Evolutionary conservation across 2,329 filamentous ascomycete genomes (phyloP).

Genomic region (Colletotrichum neosansevieriae): DNA sequence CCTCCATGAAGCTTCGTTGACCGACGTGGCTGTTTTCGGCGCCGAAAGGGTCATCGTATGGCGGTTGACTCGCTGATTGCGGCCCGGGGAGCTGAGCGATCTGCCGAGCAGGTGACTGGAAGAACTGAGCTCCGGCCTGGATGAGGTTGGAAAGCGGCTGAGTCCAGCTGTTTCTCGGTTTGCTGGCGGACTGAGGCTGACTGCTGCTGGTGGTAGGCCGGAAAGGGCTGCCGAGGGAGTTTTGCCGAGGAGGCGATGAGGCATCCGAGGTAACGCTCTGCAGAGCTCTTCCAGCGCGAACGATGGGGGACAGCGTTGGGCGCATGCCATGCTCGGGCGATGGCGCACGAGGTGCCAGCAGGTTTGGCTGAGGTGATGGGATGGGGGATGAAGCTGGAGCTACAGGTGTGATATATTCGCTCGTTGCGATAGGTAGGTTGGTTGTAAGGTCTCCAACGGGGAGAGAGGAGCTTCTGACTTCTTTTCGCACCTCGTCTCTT

Average conservation of each 20-base stretch:
- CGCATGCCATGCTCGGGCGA: conserved; percentile 49
- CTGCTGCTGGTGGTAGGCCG: conserved; percentile 45
- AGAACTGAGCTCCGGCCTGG: conserved; percentile 39
- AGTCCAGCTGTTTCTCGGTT: conserved; percentile 37
- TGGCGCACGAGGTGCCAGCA: conserved; percentile 35
- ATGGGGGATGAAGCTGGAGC: conserved; percentile 54
- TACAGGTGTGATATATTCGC: conserved; percentile 50
- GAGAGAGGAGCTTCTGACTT: conserved; percentile 27
- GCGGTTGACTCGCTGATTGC: conserved; percentile 36
- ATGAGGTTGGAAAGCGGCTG: conserved; percentile 36
- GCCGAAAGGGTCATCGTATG: conserved; percentile 48
- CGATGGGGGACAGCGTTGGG: conserved; percentile 67
- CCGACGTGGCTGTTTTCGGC: conserved; percentile 44
- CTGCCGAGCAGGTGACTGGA: conserved; percentile 32
- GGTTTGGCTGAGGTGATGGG: conserved; percentile 39
- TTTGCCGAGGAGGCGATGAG: conserved; percentile 65
- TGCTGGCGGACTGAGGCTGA: conserved; percentile 33
- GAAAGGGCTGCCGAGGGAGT: conserved; percentile 68
- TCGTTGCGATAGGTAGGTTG: conserved; percentile 13
- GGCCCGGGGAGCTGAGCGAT: conserved; percentile 13
- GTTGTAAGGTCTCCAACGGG: conserved; percentile 27
- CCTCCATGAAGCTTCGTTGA: conserved; percentile 50
- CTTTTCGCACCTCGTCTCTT: background rate
- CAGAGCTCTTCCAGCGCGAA: conserved; percentile 67
- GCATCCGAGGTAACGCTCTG: conserved; percentile 71